phyloP scores from a whole-genome alignment of 228 moss, liverwort and hornwort species.

The Sphagnum magellanicum region DNA sequence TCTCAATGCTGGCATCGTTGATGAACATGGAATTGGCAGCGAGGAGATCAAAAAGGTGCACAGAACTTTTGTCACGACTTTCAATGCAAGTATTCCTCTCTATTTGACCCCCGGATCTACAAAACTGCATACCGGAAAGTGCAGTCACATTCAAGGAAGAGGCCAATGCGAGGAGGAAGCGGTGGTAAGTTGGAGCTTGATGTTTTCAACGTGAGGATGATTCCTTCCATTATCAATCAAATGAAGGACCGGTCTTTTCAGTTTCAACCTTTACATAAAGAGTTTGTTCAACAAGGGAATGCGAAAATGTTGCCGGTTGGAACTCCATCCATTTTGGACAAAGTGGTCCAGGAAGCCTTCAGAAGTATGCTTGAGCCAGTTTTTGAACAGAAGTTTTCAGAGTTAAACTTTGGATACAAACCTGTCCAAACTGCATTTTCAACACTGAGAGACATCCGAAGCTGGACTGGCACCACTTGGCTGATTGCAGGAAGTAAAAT shows the following conservation, averaged over 20 bases:
- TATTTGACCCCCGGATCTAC: slow-evolving; percentile 36
- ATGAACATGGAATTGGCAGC: too few species aligned
- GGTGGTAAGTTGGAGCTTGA: background rate
- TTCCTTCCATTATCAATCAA: slow-evolving; percentile 30
- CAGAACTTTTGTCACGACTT: too few species aligned
- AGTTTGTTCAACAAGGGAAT: slow-evolving; percentile 3
- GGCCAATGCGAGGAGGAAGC: slow-evolving; percentile 3
- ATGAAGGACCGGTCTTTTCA: slow-evolving; percentile 59
- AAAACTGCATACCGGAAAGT: slow-evolving; percentile 26
- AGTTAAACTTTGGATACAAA: background rate
- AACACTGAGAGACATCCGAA: slow-evolving; percentile 32
- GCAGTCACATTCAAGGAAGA: slow-evolving; percentile 13
- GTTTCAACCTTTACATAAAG: slow-evolving; percentile 22
- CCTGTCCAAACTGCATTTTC: slow-evolving; percentile 23
- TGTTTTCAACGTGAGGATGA: slow-evolving; percentile 6
- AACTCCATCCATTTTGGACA: slow-evolving; percentile 17
- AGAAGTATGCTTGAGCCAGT: slow-evolving; percentile 30
- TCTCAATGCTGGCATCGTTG: too few species aligned
- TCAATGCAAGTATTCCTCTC: slow-evolving; percentile 28
- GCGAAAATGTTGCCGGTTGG: slow-evolving; percentile 9
- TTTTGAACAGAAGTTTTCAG: slow-evolving; percentile 12
- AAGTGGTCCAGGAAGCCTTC: slow-evolving; percentile 40
- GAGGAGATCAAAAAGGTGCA: too few species aligned
- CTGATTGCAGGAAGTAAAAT: slow-evolving; percentile 13
- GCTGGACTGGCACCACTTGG: slow-evolving; percentile 52